These are phyloP conservation scores for Trifolium repens DNA, from an alignment of 306 rosid species.

Conservation along the genomic window DNA sequence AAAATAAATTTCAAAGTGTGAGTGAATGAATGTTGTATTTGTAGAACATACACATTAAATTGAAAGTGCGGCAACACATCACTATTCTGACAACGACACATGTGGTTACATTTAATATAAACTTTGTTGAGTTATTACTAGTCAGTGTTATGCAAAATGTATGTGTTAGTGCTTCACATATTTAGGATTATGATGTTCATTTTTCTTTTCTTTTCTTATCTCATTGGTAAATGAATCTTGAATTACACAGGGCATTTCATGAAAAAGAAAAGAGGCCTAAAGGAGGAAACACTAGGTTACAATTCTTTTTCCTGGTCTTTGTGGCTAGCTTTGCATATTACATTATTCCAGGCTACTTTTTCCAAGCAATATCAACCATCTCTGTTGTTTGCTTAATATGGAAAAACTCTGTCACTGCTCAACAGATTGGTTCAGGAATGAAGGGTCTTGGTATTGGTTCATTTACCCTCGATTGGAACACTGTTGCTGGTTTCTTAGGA, in stretches of 20 bases:
- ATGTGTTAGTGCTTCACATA: background rate
- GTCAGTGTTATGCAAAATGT: background rate
- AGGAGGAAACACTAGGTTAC: slow-evolving; percentile 74
- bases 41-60: no score
- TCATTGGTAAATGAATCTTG: slow-evolving; percentile 54
- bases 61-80: no score
- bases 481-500: slow-evolving; percentile 68
- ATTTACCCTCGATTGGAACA: slow-evolving; percentile 79
- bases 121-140: background rate
- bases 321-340: slow-evolving; percentile 74
- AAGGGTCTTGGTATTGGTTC: slow-evolving; percentile 81
- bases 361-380: slow-evolving; percentile 67
- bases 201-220: slow-evolving; percentile 51
- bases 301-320: slow-evolving; percentile 71
- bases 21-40: background rate
- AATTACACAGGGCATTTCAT: no score
- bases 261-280: slow-evolving; percentile 77
- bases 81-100: no score
- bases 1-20: no score
- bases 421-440: slow-evolving; percentile 84
- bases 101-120: no score
- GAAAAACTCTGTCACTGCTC: slow-evolving; percentile 81
- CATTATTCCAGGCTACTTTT: slow-evolving; percentile 71
- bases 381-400: slow-evolving; percentile 76
- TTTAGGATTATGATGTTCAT: background rate